A percentile compares a stretch with the other conserved stretches of the same genome.
Conservation (phyloP, 805 yeast species). For the Yamadazyma nakazawae region DNA sequence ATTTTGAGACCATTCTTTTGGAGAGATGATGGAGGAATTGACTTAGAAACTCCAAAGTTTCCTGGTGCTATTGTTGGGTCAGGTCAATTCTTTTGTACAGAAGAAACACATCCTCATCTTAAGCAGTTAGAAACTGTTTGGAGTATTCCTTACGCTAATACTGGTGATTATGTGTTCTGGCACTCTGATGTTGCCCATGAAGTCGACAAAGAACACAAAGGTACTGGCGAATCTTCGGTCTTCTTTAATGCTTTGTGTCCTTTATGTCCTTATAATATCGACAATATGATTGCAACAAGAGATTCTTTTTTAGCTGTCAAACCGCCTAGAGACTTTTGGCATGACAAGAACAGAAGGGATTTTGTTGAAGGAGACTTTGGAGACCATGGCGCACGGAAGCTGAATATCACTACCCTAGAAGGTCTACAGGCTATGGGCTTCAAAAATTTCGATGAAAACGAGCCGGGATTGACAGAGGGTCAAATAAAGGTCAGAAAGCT, state of each 20-base stretch:
- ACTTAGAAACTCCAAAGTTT: slow-evolving; percentile 28
- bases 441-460: slow-evolving; percentile 19
- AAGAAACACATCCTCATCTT: slow-evolving; percentile 32
- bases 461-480: slow-evolving; percentile 20
- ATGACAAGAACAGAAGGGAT: neutral
- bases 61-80: slow-evolving; percentile 39
- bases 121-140: slow-evolving; percentile 27
- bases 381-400: slow-evolving; percentile 18
- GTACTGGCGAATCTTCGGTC: slow-evolving; percentile 35
- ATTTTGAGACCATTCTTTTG: slow-evolving; percentile 40
- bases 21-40: slow-evolving; percentile 24
- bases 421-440: slow-evolving; percentile 25
- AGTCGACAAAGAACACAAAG: slow-evolving; percentile 36
- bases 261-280: slow-evolving; percentile 17
- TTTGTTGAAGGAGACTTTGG: slow-evolving; percentile 13
- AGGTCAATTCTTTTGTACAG: slow-evolving; percentile 29
- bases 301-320: slow-evolving; percentile 6
- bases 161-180: slow-evolving; percentile 45
- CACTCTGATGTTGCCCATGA: slow-evolving; percentile 42
- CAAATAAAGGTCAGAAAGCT: slow-evolving; percentile 22
- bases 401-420: slow-evolving; percentile 17
- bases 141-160: slow-evolving; percentile 34
- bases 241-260: slow-evolving; percentile 38
- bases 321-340: slow-evolving; percentile 15
- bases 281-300: slow-evolving; percentile 11